Base-by-base conservation (phyloP, 2,329 filamentous ascomycete species). In the Pseudocercospora crystallina region DNA sequence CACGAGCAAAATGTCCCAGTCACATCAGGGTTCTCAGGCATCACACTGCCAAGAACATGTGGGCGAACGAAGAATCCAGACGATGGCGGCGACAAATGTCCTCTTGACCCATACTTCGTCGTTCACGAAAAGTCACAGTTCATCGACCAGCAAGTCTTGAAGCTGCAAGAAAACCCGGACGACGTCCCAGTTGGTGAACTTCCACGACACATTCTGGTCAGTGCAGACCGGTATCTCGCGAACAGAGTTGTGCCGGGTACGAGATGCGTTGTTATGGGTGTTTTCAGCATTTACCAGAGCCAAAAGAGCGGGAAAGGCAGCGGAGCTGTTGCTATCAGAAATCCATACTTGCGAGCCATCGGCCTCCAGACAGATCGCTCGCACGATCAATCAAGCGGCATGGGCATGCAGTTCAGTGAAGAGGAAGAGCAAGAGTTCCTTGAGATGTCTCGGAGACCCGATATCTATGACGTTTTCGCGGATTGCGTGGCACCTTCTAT, bases 71-170 rank as follows among this genome's bases (percentile, higher is more conserved):
- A 65, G 30, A 59, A 54, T 10, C 64, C 63, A 5, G 61, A 61
- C 11, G 81, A 82, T 57, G 79, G 80, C 11, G 85, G 85, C 43
- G 89, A 95, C 38, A 84, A 86, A 62, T 99, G 94, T 64, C 91
- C 92, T 0, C 74, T 99, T 54, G 94, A 99, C 64, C 94, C 94
- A 12, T 99, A 96, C 73, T 95, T 94, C 64, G 90, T 99, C 50
- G 80, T 94, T 51, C 94, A 99, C 68, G 94, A 99, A 71, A 90
- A 87, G 69, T 96, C 89, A 33, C 83, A 85, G 57, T 99, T 99
- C 68, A 91, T 97, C 64, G 94, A 99, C 65, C 94, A 99, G 71
- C 94, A 99, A 71, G 89, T 99, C 53, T 87, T 99, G 69, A 99
- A 99, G 71, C 82, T 99, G 13, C 94, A 99, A 69, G 94, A 99